phyloP scores from a whole-genome alignment of 345 rosid species.

The Brassica cretica region DNA sequence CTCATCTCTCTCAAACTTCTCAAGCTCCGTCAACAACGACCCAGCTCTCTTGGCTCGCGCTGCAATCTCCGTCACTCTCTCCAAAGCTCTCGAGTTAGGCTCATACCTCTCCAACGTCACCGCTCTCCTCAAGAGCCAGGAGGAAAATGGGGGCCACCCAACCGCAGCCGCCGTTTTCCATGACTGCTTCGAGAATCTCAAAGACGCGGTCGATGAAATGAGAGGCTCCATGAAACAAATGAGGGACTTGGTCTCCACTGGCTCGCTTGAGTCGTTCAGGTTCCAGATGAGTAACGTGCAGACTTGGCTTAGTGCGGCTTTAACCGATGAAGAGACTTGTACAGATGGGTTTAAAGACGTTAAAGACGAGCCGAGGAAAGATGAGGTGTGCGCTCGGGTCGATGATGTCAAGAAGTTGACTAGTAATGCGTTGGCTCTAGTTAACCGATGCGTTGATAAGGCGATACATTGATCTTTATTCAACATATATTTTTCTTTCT shows the following conservation, averaged over 20 bases:
- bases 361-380: slow-evolving; percentile 49
- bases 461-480: slow-evolving; percentile 35
- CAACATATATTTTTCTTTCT: slow-evolving; percentile 1
- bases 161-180: slow-evolving; percentile 56
- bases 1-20: slow-evolving; percentile 58
- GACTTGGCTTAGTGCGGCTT: slow-evolving; percentile 95
- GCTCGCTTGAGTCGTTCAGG: slow-evolving; percentile 48
- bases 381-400: slow-evolving; percentile 51
- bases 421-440: slow-evolving; percentile 75
- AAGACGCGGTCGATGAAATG: slow-evolving; percentile 83
- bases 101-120: slow-evolving; percentile 57
- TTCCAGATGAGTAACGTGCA: slow-evolving; percentile 86
- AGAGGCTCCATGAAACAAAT: slow-evolving; percentile 79
- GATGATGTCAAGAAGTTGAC: slow-evolving; percentile 63
- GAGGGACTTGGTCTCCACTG: slow-evolving; percentile 46
- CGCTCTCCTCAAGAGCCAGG: slow-evolving; percentile 52
- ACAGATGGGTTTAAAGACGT: slow-evolving; percentile 75
- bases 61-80: slow-evolving; percentile 62
- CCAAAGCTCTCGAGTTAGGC: slow-evolving; percentile 48
- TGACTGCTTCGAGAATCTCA: slow-evolving; percentile 80
- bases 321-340: slow-evolving; percentile 88
- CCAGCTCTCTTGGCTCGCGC: slow-evolving; percentile 65
- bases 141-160: slow-evolving; percentile 16
- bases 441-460: slow-evolving; percentile 59
- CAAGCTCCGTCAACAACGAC: slow-evolving; percentile 50